These are phyloP conservation scores for Rhododendron ferrugineum DNA, from an alignment of 148 eudicot genomes.

Conservation along the genomic window DNA sequence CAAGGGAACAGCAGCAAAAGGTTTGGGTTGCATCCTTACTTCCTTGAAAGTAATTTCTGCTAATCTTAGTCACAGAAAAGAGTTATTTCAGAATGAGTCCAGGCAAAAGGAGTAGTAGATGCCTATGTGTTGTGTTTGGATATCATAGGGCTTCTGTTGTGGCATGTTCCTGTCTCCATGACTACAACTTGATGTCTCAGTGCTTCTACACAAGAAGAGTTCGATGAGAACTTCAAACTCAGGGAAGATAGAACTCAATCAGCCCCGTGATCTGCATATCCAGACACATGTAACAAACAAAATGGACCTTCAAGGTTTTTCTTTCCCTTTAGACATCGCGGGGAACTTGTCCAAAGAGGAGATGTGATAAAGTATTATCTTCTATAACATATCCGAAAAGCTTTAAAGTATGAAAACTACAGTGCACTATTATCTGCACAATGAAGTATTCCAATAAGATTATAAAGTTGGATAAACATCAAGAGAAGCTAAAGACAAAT, in stretches of 20 bases:
- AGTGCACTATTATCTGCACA: background rate
- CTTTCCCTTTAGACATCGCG: background rate
- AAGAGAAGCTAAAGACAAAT: background rate
- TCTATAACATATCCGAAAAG: background rate
- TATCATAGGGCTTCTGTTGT: slow-evolving; percentile 29
- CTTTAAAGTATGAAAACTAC: background rate
- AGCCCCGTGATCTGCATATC: background rate
- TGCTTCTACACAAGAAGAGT: slow-evolving; percentile 6
- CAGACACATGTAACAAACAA: background rate
- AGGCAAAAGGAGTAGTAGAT: slow-evolving; percentile 32
- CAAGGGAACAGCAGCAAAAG: slow-evolving; percentile 36
- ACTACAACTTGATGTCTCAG: background rate
- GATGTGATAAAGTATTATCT: background rate
- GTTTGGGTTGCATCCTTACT: slow-evolving; percentile 22
- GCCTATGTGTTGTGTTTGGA: slow-evolving; percentile 31
- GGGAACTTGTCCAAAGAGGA: background rate
- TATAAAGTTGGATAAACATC: background rate
- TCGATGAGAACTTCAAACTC: background rate
- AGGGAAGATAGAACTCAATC: background rate
- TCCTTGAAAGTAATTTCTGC: slow-evolving; percentile 25
- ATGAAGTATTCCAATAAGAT: background rate
- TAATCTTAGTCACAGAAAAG: slow-evolving; percentile 22
- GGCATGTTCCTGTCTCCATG: slow-evolving; percentile 31
- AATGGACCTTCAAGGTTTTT: background rate
- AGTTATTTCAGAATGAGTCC: slow-evolving; percentile 27